Evolutionary conservation across 1,284 basidiomycete species (phyloP).

Genomic region (Cerioporus squamosus): DNA sequence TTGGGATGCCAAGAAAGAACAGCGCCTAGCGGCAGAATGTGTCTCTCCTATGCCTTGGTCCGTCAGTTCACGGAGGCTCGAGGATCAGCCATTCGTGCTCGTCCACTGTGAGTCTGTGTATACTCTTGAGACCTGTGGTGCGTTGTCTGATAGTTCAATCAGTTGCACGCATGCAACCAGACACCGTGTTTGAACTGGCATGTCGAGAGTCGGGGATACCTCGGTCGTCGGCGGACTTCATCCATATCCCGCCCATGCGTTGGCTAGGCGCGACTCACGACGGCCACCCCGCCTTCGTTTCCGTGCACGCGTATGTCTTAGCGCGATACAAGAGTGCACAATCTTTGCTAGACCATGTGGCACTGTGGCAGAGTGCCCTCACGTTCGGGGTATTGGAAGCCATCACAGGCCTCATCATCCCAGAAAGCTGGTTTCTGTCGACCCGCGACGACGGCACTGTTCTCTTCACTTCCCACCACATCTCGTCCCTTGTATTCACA

Average conservation of each 20-base stretch:
- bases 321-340: background rate
- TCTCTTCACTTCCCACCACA: background rate
- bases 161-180: too few relatives aligned
- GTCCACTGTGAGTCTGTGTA: too few relatives aligned
- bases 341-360: background rate
- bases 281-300: background rate
- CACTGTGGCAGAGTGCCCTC: constrained; percentile 11
- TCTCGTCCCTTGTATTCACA: background rate
- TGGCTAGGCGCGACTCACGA: constrained; percentile 1
- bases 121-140: too few relatives aligned
- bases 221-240: background rate
- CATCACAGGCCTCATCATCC: constrained; percentile 1
- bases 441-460: background rate
- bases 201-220: too few relatives aligned
- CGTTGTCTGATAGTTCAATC: too few relatives aligned
- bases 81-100: too few relatives aligned
- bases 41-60: background rate
- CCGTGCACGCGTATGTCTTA: background rate
- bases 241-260: background rate
- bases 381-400: constrained; percentile 11
- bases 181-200: too few relatives aligned
- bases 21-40: too few relatives aligned
- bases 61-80: background rate
- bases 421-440: constrained; percentile 1
- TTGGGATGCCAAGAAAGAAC: background rate